Conservation (phyloP, 83 land plant genomes). For the Larix sibirica region DNA sequence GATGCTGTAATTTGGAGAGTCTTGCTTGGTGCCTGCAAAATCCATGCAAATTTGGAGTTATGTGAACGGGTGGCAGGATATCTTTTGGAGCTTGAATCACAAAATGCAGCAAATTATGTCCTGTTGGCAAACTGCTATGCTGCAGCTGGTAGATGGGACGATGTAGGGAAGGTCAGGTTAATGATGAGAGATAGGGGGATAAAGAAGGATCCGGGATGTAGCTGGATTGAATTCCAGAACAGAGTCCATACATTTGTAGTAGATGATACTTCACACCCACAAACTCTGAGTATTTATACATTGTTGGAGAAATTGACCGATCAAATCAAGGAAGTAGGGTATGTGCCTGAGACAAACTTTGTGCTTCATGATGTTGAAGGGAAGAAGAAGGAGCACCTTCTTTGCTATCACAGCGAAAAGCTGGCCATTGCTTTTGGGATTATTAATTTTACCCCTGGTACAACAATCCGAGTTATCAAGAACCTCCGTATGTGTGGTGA, state of each 20-base stretch:
- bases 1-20: not conserved
- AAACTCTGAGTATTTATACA: conserved; percentile 33
- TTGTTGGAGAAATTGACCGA: conserved; percentile 35
- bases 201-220: conserved; percentile 64
- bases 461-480: conserved; percentile 3
- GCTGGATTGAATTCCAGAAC: conserved; percentile 63
- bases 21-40: conserved; percentile 2
- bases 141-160: not conserved
- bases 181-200: conserved; percentile 60
- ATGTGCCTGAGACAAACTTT: conserved; percentile 33
- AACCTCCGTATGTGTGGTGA: conserved; percentile 14
- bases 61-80: not conserved
- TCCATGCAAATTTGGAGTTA: not conserved
- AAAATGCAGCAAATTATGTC: not conserved
- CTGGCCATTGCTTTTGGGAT: conserved; percentile 12
- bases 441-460: not conserved
- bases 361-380: conserved; percentile 59
- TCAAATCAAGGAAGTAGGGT: conserved; percentile 44
- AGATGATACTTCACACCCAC: conserved; percentile 49
- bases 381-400: not conserved
- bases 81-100: not conserved
- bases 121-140: not conserved
- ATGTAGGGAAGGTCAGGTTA: conserved; percentile 34
- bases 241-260: conserved; percentile 41
- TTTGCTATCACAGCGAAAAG: conserved; percentile 4